Conservation (phyloP, 257 asterid species). For the Datura wrightii region DNA sequence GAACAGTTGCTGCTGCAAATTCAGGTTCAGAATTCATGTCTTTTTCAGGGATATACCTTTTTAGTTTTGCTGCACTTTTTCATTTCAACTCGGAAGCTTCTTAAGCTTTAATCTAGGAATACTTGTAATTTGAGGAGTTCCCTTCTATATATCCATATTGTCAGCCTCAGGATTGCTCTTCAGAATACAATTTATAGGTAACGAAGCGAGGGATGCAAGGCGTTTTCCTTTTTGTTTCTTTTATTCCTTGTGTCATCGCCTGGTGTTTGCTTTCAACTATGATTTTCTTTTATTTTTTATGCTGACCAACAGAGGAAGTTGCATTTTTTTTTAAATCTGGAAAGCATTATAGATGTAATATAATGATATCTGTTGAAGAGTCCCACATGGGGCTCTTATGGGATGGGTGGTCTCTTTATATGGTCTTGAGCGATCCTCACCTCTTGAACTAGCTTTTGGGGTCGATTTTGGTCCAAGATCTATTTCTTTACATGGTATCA, state of each 20-base stretch:
- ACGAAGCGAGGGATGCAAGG: background rate
- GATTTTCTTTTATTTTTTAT: background rate
- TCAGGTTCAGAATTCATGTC: conserved; percentile 58
- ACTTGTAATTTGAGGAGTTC: conserved; percentile 2
- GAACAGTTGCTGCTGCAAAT: conserved; percentile 83
- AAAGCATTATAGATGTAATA: background rate
- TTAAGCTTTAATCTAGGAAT: background rate
- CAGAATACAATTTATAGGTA: background rate
- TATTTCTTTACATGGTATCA: background rate
- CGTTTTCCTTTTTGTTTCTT: background rate
- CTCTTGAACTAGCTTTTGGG: background rate
- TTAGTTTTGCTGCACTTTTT: background rate
- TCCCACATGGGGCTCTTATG: background rate
- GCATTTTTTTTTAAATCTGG: background rate
- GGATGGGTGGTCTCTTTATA: background rate
- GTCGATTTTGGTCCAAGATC: background rate
- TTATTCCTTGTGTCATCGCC: background rate
- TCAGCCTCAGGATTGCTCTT: conserved; percentile 15
- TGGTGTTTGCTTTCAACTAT: background rate
- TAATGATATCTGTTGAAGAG: background rate
- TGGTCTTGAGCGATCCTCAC: background rate
- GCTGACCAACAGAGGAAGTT: background rate
- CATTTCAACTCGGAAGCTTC: background rate
- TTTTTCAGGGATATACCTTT: background rate
- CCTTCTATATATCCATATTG: conserved; percentile 2